Conservation (phyloP, 495 filamentous ascomycete genomes). For the Tirmania nivea region DNA sequence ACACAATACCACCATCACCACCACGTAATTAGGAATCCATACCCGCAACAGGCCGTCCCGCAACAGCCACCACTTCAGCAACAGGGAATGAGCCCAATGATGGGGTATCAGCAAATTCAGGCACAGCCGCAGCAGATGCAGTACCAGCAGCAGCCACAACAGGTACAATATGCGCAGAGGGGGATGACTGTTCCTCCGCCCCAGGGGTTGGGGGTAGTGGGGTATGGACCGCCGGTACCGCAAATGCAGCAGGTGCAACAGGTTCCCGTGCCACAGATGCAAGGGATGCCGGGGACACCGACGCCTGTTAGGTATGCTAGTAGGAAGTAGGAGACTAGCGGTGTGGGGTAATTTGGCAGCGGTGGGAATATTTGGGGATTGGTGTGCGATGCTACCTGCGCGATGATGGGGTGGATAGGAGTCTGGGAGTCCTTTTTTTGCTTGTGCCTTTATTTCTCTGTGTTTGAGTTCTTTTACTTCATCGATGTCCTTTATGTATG, state of each 20-base stretch:
- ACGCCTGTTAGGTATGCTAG: neutral
- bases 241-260: neutral
- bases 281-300: neutral
- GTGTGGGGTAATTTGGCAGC: neutral
- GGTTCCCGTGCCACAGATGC: neutral
- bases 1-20: slow-evolving; percentile 1
- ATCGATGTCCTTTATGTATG: too few relatives aligned
- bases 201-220: slow-evolving; percentile 15
- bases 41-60: neutral
- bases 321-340: neutral
- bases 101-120: neutral
- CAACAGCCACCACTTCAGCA: neutral
- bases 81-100: neutral
- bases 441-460: neutral
- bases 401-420: neutral
- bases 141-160: slow-evolving; percentile 4
- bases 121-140: slow-evolving; percentile 8
- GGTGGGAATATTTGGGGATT: neutral
- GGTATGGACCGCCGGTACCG: neutral
- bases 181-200: slow-evolving; percentile 11
- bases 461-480: neutral
- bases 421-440: neutral
- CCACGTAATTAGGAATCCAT: slow-evolving; percentile 1
- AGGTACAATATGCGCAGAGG: neutral
- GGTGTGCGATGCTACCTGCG: neutral